These are phyloP conservation scores for Inga leiocalycina DNA, from an alignment of 306 rosid species.

Conservation along the genomic window DNA sequence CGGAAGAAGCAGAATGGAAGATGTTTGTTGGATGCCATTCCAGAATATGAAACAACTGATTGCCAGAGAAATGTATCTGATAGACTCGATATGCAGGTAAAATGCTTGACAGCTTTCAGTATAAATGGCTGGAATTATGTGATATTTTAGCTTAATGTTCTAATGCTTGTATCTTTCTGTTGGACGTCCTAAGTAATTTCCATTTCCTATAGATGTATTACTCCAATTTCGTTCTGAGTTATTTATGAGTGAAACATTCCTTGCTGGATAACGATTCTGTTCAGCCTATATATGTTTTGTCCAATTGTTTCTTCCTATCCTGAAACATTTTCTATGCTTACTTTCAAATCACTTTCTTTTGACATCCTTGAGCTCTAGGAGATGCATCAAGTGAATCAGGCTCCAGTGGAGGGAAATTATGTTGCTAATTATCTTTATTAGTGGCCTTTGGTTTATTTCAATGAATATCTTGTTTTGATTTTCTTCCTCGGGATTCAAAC, in stretches of 20 bases:
- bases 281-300: constrained; percentile 18
- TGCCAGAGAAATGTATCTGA: constrained; percentile 51
- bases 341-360: not conserved
- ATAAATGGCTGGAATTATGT: constrained; percentile 16
- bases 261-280: constrained; percentile 7
- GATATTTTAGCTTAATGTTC: constrained; percentile 7
- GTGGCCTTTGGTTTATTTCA: not conserved
- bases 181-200: not conserved
- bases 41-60: constrained; percentile 75
- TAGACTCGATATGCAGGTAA: constrained; percentile 68
- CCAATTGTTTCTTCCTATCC: constrained; percentile 34
- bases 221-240: not conserved
- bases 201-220: not conserved
- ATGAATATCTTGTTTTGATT: not conserved
- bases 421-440: not conserved
- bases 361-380: constrained; percentile 1
- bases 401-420: not conserved
- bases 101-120: constrained; percentile 13
- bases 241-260: constrained; percentile 12
- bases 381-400: not conserved
- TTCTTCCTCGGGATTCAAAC: not conserved
- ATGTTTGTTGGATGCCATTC: constrained; percentile 66
- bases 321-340: constrained; percentile 26
- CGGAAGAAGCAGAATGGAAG: constrained; percentile 67
- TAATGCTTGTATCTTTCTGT: not conserved